Conservation (phyloP, 75 land plant genomes). For the Sequoia sempervirens region DNA sequence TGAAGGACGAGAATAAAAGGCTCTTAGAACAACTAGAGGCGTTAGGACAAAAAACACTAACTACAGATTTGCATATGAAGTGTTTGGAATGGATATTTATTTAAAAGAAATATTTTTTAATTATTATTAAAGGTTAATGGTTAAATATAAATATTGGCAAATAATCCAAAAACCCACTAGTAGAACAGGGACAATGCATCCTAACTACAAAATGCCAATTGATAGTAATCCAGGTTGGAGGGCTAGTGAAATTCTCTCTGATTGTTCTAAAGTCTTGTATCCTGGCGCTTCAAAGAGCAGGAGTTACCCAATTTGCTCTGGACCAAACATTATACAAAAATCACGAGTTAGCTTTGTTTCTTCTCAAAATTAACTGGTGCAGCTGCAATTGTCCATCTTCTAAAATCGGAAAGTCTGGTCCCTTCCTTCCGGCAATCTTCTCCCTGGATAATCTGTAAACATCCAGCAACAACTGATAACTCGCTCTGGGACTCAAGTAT, state of each 20-base stretch:
- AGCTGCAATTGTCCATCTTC: background rate
- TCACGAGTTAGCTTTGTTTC: constrained; percentile 1
- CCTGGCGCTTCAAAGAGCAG: constrained; percentile 25
- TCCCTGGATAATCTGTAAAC: constrained; percentile 19
- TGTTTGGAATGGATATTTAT: constrained; percentile 21
- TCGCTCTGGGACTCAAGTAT: no score
- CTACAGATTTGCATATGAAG: constrained; percentile 30
- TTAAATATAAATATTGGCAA: no score
- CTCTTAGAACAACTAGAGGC: background rate
- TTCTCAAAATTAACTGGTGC: background rate
- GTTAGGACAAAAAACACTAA: background rate
- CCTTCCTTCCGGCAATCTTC: background rate
- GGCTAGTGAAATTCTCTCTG: constrained; percentile 21
- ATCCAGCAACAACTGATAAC: no score
- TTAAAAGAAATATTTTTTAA: no score
- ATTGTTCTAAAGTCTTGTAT: constrained; percentile 40
- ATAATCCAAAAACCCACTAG: constrained; percentile 25
- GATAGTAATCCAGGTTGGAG: constrained; percentile 15
- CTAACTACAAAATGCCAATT: constrained; percentile 29
- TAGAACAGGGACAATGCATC: constrained; percentile 50
- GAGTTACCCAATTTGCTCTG: constrained; percentile 20
- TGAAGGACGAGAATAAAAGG: no score
- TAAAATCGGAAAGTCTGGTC: background rate
- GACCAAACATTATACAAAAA: constrained; percentile 60
- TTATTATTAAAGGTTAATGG: no score